A percentile compares a stretch with the other conserved stretches of the same genome.
phyloP scores from a whole-genome alignment of 805 yeast genomes.

The Starmerella floris region DNA sequence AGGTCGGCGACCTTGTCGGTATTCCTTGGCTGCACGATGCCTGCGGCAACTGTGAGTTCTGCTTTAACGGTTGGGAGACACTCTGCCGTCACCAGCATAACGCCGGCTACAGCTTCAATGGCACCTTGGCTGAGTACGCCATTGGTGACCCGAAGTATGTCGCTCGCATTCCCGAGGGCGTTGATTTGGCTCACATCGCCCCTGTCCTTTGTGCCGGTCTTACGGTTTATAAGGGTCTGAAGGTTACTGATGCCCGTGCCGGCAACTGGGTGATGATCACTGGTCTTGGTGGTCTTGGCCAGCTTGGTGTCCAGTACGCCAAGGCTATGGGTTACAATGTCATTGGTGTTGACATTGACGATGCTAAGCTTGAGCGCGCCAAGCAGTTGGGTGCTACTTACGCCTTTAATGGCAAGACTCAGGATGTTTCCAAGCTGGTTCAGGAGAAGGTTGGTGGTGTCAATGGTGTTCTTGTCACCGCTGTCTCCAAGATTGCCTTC shows the following conservation, averaged over 20 bases:
- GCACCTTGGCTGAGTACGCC: conserved; percentile 83
- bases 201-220: conserved; percentile 87
- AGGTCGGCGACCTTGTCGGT: conserved; percentile 72
- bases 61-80: conserved; percentile 53
- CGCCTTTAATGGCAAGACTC: conserved; percentile 40
- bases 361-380: conserved; percentile 42
- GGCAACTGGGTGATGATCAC: conserved; percentile 68
- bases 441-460: conserved; percentile 59
- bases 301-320: conserved; percentile 62
- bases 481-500: conserved; percentile 59
- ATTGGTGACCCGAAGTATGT: conserved; percentile 82
- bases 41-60: conserved; percentile 64
- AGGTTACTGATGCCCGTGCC: conserved; percentile 55
- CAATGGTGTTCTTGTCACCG: conserved; percentile 63
- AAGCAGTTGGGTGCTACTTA: conserved; percentile 52
- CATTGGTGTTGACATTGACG: conserved; percentile 60
- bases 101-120: conserved; percentile 82
- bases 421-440: conserved; percentile 39
- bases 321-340: conserved; percentile 65
- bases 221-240: conserved; percentile 81
- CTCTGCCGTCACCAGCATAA: conserved; percentile 56
- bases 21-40: conserved; percentile 74
- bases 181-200: conserved; percentile 62
- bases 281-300: conserved; percentile 71
- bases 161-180: conserved; percentile 58